A percentile compares a stretch with the other conserved stretches of the same genome.
phyloP scores from a whole-genome alignment of 768 basidiomycete species.

The Lactifluus subvellereus region DNA sequence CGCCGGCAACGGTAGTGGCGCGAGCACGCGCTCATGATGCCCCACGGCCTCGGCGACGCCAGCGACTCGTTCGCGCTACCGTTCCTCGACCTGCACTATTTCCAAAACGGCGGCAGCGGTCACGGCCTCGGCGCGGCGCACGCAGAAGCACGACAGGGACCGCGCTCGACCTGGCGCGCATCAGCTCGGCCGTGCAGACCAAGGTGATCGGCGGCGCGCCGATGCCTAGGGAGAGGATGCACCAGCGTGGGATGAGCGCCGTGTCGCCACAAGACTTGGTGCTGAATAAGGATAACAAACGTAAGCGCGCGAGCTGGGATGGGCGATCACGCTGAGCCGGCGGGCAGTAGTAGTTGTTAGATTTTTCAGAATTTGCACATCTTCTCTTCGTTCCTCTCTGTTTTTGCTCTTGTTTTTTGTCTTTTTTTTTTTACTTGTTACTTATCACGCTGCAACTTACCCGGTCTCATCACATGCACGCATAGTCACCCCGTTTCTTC shows the following conservation, averaged over 20 bases:
- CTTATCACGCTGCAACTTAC: conserved; percentile 15
- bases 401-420: not conserved
- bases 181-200: conserved; percentile 22
- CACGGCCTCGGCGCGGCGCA: not conserved
- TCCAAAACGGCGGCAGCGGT: conserved; percentile 31
- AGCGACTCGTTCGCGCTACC: conserved; percentile 41
- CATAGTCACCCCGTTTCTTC: not conserved
- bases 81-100: conserved; percentile 73
- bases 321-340: conserved; percentile 33
- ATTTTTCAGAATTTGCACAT: not conserved
- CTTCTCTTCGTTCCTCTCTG: not conserved
- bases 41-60: conserved; percentile 21
- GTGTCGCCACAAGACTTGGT: conserved; percentile 50
- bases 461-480: conserved; percentile 14
- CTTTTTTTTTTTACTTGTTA: conserved; percentile 17
- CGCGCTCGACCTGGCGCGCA: conserved; percentile 47
- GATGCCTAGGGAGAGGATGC: conserved; percentile 27
- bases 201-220: conserved; percentile 17
- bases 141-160: conserved; percentile 37
- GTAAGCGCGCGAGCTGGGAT: conserved; percentile 55
- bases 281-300: conserved; percentile 48
- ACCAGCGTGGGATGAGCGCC: conserved; percentile 49
- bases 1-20: not conserved
- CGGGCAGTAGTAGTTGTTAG: not conserved
- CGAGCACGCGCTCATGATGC: conserved; percentile 8